phyloP scores from a whole-genome alignment of 225 moss, liverwort and hornwort genomes.

The Rhytidiadelphus loreus region DNA sequence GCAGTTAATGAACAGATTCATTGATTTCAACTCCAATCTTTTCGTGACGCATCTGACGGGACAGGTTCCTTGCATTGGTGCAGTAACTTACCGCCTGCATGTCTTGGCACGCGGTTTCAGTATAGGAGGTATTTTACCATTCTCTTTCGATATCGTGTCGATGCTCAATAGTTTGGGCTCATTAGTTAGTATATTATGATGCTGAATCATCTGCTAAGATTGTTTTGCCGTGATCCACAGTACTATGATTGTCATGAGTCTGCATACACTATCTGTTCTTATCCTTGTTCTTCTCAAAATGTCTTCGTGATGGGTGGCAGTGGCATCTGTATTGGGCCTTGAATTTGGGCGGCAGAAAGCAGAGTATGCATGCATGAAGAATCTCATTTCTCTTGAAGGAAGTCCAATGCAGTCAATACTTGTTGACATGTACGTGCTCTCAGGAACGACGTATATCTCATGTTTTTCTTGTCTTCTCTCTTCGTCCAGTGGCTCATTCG shows the following conservation, averaged over 20 bases:
- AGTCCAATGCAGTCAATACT: slow-evolving; percentile 32
- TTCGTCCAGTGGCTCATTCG: neutral
- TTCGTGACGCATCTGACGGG: slow-evolving; percentile 9
- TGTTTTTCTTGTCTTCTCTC: neutral
- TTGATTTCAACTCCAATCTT: neutral
- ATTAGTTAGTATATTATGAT: neutral
- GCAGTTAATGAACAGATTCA: neutral
- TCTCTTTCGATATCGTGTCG: neutral
- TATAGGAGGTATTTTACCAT: slow-evolving; percentile 11
- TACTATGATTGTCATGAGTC: neutral
- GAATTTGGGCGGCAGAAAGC: slow-evolving; percentile 17
- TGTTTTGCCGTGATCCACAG: neutral
- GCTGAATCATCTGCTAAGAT: neutral
- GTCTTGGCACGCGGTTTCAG: slow-evolving; percentile 18
- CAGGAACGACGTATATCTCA: neutral
- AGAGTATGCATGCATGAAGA: slow-evolving; percentile 37
- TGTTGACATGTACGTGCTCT: slow-evolving; percentile 30
- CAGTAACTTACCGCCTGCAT: slow-evolving; percentile 38
- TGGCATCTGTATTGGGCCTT: slow-evolving; percentile 32
- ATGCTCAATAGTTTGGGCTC: neutral
- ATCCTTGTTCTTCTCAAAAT: neutral
- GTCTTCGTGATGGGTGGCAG: slow-evolving; percentile 9
- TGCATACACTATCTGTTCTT: neutral
- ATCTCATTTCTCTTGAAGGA: slow-evolving; percentile 27
- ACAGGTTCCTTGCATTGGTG: slow-evolving; percentile 3